A percentile compares a stretch with the other conserved stretches of the same genome.
These are phyloP conservation scores for Catunica adiposa DNA, from an alignment of 2,329 filamentous ascomycete genomes.

Conservation along the genomic window DNA sequence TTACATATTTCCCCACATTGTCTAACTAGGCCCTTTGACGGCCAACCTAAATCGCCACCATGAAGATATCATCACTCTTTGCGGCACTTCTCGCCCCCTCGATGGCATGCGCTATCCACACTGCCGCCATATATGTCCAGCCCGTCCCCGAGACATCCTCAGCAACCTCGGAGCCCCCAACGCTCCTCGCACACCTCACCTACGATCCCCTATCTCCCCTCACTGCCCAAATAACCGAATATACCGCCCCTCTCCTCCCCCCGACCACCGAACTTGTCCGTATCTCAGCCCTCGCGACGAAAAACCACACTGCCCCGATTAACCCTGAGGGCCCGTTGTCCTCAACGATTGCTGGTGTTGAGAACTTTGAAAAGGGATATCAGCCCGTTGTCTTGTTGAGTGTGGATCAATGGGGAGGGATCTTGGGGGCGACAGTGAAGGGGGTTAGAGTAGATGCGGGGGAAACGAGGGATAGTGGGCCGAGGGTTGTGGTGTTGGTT, in stretches of 20 bases:
- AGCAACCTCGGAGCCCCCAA: slow-evolving; percentile 19
- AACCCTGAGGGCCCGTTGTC: slow-evolving; percentile 34
- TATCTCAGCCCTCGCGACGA: slow-evolving; percentile 24
- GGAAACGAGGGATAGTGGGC: slow-evolving; percentile 47
- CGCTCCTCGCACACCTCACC: slow-evolving; percentile 37
- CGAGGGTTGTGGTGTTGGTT: slow-evolving; percentile 36
- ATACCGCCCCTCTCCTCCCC: slow-evolving; percentile 39
- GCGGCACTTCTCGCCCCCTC: slow-evolving; percentile 19
- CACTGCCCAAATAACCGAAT: slow-evolving; percentile 33
- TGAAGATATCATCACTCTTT: not conserved
- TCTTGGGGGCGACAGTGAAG: slow-evolving; percentile 33
- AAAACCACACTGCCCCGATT: slow-evolving; percentile 18
- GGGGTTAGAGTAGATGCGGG: slow-evolving; percentile 47
- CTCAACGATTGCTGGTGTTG: slow-evolving; percentile 36
- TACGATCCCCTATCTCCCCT: slow-evolving; percentile 32
- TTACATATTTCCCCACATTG: too few species aligned
- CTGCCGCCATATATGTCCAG: slow-evolving; percentile 38
- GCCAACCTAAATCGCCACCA: not conserved
- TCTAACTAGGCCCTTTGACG: too few species aligned
- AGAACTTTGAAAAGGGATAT: slow-evolving; percentile 46
- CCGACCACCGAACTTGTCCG: slow-evolving; percentile 33
- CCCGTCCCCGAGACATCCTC: slow-evolving; percentile 23
- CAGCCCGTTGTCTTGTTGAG: slow-evolving; percentile 39
- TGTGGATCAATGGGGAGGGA: slow-evolving; percentile 27
- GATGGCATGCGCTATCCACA: slow-evolving; percentile 26